A percentile compares a stretch with the other conserved stretches of the same genome.
phyloP scores from a whole-genome alignment of 2,329 filamentous ascomycete species.

The Phyllosticta paracitricarpa region DNA sequence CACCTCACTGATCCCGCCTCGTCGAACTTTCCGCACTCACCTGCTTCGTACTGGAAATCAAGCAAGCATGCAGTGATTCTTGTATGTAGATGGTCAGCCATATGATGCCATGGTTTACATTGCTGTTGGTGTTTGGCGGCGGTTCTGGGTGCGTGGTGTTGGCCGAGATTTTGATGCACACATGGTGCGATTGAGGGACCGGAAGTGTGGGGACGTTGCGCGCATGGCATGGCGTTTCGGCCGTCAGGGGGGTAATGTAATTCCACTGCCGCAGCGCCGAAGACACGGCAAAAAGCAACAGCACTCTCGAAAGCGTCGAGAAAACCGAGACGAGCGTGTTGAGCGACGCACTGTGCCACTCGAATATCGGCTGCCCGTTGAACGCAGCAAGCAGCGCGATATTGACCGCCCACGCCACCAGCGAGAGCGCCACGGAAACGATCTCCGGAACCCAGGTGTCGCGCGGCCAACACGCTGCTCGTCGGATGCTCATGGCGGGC shows the following conservation, averaged over 20 bases:
- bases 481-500: not conserved
- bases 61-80: too few species aligned
- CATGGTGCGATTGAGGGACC: too few species aligned
- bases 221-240: too few species aligned
- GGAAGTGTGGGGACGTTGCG: too few species aligned
- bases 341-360: constrained; percentile 10
- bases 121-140: too few species aligned
- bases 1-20: too few species aligned
- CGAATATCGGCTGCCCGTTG: not conserved
- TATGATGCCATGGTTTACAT: too few species aligned
- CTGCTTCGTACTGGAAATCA: too few species aligned
- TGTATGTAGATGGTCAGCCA: too few species aligned
- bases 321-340: constrained; percentile 13
- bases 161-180: too few species aligned
- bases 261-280: constrained; percentile 12
- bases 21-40: too few species aligned
- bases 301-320: constrained; percentile 8
- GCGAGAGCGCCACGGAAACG: not conserved
- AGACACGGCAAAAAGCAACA: constrained; percentile 4
- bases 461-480: not conserved
- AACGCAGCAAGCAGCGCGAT: not conserved
- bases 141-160: too few species aligned
- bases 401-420: not conserved
- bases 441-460: not conserved
- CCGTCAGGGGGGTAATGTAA: not conserved